Conservation (phyloP, 208 protist genomes). For the Phytomonas sp. region DNA sequence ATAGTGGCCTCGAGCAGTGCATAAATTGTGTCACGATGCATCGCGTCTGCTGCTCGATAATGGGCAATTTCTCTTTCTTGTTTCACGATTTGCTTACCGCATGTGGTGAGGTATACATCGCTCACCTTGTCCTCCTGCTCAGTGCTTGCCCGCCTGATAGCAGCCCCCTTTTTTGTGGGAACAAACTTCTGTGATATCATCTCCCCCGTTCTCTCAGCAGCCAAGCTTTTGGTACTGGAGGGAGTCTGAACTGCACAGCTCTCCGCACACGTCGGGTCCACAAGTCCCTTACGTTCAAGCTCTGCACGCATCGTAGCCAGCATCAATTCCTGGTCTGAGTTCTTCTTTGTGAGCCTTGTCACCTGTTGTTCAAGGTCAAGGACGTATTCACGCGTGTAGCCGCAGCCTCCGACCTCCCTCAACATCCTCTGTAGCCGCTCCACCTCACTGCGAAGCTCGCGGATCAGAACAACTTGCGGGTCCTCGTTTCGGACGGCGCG, state of each 20-base stretch:
- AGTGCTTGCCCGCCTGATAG: background rate
- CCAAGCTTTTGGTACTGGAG: background rate
- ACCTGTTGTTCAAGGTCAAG: constrained; percentile 28
- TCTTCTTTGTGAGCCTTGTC: constrained; percentile 36
- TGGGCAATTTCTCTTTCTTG: background rate
- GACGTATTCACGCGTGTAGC: constrained; percentile 68
- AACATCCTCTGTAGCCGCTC: constrained; percentile 49
- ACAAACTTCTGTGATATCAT: background rate
- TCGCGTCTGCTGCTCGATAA: background rate
- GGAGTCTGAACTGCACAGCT: constrained; percentile 12
- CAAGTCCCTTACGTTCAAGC: constrained; percentile 35
- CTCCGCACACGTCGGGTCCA: constrained; percentile 26
- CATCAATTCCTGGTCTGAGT: constrained; percentile 40
- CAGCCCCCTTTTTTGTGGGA: background rate
- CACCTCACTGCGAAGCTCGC: constrained; percentile 40
- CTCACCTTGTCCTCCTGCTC: background rate
- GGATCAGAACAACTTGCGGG: constrained; percentile 64
- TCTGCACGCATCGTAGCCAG: constrained; percentile 39
- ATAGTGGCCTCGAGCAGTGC: background rate
- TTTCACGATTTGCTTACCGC: background rate
- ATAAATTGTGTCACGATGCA: background rate
- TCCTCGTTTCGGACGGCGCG: constrained; percentile 89
- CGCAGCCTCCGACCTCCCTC: constrained; percentile 40
- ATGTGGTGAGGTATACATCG: background rate
- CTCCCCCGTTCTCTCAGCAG: background rate